Percentiles rank a stretch among this genome's conserved stretches.
phyloP scores from a whole-genome alignment of 2,329 filamentous ascomycete genomes.

The Colletotrichum eleusines region DNA sequence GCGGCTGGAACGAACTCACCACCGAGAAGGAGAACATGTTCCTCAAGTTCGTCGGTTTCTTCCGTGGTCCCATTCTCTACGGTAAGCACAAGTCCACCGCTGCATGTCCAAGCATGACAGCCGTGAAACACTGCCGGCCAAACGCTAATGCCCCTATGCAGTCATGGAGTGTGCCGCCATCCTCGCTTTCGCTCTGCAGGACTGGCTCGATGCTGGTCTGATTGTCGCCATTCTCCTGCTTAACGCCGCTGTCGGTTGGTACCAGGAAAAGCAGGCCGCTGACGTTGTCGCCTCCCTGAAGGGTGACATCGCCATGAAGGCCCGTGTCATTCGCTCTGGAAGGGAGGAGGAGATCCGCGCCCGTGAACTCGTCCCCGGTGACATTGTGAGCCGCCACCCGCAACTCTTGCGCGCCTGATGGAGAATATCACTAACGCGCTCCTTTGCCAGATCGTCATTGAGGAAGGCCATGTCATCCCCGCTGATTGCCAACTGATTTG shows the following conservation, averaged over 20 bases:
- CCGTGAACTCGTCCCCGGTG: conserved; percentile 80
- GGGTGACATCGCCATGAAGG: conserved; percentile 83
- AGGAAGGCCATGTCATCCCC: conserved; percentile 78
- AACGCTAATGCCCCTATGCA: conserved; percentile 36
- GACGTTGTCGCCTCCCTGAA: conserved; percentile 81
- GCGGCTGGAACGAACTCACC: conserved; percentile 78
- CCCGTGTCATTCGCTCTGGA: conserved; percentile 75
- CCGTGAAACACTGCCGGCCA: conserved; percentile 32
- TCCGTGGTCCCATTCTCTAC: conserved; percentile 82
- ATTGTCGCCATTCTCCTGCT: conserved; percentile 81
- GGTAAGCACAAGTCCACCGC: conserved; percentile 62
- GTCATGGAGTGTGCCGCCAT: conserved; percentile 84
- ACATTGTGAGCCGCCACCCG: conserved; percentile 69
- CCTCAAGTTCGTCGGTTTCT: conserved; percentile 80
- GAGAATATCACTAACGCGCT: conserved; percentile 16
- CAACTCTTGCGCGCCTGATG: too few species aligned
- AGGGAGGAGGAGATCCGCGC: conserved; percentile 77
- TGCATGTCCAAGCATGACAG: conserved; percentile 23
- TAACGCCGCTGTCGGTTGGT: conserved; percentile 83
- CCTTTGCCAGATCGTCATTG: conserved; percentile 69
- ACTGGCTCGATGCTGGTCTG: conserved; percentile 81
- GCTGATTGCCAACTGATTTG: conserved; percentile 80
- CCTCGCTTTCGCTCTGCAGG: conserved; percentile 78
- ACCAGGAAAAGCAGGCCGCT: conserved; percentile 84
- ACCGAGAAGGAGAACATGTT: conserved; percentile 83